Conservation (phyloP, 148 eudicot genomes). For the Arctostaphylos glauca region DNA sequence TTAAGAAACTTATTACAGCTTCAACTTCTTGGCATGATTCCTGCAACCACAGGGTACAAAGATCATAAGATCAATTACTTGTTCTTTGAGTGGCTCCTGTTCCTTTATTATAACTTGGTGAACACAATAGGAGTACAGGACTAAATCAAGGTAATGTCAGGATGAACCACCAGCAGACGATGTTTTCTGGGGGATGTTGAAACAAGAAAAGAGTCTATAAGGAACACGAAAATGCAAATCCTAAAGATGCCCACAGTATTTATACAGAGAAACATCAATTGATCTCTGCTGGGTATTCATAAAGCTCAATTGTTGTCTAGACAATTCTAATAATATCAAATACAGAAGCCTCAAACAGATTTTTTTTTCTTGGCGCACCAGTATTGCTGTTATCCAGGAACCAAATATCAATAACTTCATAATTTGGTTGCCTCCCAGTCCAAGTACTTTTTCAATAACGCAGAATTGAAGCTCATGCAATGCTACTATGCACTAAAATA, state of each 20-base stretch:
- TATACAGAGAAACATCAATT: not conserved
- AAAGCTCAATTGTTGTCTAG: not conserved
- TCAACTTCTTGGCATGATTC: conserved; percentile 92
- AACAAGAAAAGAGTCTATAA: not conserved
- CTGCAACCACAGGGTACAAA: conserved; percentile 33
- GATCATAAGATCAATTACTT: not conserved
- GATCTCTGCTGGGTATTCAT: not conserved
- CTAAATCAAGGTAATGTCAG: not conserved
- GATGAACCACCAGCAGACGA: not conserved
- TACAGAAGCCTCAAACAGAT: not conserved
- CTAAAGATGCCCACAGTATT: not conserved
- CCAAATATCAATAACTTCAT: not conserved
- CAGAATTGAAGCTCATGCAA: not conserved
- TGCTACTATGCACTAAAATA: not conserved
- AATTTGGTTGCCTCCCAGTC: not conserved
- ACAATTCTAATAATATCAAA: not conserved
- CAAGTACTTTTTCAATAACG: not conserved
- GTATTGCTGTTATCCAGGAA: not conserved
- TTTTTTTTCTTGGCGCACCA: not conserved
- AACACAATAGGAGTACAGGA: not conserved
- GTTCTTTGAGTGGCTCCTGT: not conserved
- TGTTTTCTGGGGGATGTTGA: not conserved
- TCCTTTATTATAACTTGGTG: not conserved
- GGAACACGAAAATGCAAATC: not conserved
- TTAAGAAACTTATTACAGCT: conserved; percentile 71